Conservation (phyloP, 306 rosid species). For the Cicer cuneatum region DNA sequence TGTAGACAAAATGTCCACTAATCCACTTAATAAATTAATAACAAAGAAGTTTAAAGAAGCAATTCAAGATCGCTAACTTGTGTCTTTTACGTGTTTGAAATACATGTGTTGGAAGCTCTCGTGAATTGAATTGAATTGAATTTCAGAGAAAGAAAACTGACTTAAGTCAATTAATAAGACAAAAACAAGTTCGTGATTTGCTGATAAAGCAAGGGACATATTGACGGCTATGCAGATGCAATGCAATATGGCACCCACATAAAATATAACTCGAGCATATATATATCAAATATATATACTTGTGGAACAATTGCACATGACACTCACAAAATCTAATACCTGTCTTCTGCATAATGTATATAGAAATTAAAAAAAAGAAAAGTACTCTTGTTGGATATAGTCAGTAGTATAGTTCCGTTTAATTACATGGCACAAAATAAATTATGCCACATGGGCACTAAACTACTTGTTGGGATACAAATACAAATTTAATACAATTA, state of each 20-base stretch:
- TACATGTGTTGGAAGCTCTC: conserved; percentile 9
- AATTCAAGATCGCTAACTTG: background rate
- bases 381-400: conserved; percentile 27
- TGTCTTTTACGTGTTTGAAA: conserved; percentile 15
- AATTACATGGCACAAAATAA: conserved; percentile 23
- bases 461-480: background rate
- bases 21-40: background rate
- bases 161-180: conserved; percentile 66
- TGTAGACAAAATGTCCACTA: conserved; percentile 13
- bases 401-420: conserved; percentile 13
- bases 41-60: conserved; percentile 1
- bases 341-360: background rate
- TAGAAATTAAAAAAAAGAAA: too few relatives aligned
- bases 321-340: conserved; percentile 48
- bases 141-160: conserved; percentile 12
- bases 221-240: conserved; percentile 53
- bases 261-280: conserved; percentile 49
- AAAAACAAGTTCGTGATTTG: conserved; percentile 54
- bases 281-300: background rate
- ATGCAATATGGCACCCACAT: conserved; percentile 50
- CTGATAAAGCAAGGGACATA: conserved; percentile 52
- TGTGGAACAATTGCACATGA: conserved; percentile 59
- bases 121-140: conserved; percentile 23
- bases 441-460: conserved; percentile 37
- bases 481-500: too few relatives aligned